These are phyloP conservation scores for Cercospora zeae-maydis DNA, from an alignment of 2,329 filamentous ascomycete species.

Conservation along the genomic window DNA sequence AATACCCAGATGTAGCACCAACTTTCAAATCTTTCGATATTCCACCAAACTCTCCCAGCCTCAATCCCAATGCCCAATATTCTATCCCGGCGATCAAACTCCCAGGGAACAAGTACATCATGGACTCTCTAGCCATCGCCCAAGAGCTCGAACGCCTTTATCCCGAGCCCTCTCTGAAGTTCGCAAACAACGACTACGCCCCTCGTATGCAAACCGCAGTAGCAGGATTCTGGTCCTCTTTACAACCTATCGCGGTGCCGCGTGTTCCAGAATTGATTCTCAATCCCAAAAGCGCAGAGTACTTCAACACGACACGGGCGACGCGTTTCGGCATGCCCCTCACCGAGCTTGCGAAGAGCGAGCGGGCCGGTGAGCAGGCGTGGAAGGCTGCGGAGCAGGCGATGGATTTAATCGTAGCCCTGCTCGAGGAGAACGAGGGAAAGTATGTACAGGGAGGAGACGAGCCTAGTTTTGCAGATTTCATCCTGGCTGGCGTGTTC, in stretches of 20 bases:
- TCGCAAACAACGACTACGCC: conserved; percentile 47
- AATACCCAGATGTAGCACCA: conserved; percentile 63
- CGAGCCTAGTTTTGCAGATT: conserved; percentile 55
- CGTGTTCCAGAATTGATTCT: conserved; percentile 53
- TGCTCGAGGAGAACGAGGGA: conserved; percentile 56
- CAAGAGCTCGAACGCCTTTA: conserved; percentile 56
- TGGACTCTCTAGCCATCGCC: conserved; percentile 63
- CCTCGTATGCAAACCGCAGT: conserved; percentile 42
- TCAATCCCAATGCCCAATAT: conserved; percentile 43
- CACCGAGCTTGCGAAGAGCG: conserved; percentile 44
- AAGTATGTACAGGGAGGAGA: conserved; percentile 58
- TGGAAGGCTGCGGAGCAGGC: conserved; percentile 48
- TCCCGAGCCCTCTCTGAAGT: conserved; percentile 56
- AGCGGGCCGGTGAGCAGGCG: conserved; percentile 45
- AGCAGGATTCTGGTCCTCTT: conserved; percentile 39
- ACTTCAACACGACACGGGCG: conserved; percentile 55
- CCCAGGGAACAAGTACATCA: conserved; percentile 56
- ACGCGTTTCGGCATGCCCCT: conserved; percentile 52
- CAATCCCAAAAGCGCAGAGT: conserved; percentile 49
- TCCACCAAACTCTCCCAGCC: conserved; percentile 43
- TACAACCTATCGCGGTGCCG: conserved; percentile 48
- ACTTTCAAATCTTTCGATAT: conserved; percentile 51
- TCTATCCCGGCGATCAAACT: conserved; percentile 54
- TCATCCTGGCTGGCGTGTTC: conserved; percentile 50
- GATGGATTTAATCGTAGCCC: conserved; percentile 37